A percentile compares a stretch with the other conserved stretches of the same genome.
phyloP scores from a whole-genome alignment of 2,329 filamentous ascomycete genomes.

The Trichoderma sp. region DNA sequence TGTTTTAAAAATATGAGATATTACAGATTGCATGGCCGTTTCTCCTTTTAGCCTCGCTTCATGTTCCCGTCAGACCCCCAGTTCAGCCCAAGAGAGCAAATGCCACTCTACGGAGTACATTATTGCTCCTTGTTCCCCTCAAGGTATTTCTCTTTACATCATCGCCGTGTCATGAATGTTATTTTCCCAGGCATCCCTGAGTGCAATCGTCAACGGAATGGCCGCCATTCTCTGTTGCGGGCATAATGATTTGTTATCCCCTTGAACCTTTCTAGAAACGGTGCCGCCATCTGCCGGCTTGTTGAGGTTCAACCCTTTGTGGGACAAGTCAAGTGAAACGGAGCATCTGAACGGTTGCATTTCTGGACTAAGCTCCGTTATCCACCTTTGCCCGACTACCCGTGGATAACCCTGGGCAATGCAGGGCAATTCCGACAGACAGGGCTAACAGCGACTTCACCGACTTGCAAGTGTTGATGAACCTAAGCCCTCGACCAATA shows the following conservation, averaged over 20 bases:
- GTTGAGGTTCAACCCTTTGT: neutral
- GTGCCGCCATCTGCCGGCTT: neutral
- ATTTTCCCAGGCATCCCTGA: neutral
- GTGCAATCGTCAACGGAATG: neutral
- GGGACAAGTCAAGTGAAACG: neutral
- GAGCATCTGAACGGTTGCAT: neutral
- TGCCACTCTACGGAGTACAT: neutral
- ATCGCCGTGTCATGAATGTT: neutral
- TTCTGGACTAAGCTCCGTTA: neutral
- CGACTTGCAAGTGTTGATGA: neutral
- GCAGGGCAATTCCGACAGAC: neutral
- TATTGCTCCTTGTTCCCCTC: neutral
- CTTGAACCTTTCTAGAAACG: neutral
- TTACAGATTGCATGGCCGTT: conserved; percentile 1
- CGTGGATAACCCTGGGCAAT: neutral
- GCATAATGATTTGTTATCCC: neutral
- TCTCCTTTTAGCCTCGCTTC: conserved; percentile 12
- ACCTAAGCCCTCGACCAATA: neutral
- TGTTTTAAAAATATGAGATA: neutral
- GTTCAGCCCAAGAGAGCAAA: neutral
- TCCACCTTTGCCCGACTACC: conserved; percentile 7
- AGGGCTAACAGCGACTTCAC: conserved; percentile 7
- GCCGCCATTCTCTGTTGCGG: neutral
- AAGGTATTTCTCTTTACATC: neutral
- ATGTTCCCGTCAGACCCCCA: neutral